Base-by-base conservation (phyloP, 257 asterid species). In the Verbascum thapsus region DNA sequence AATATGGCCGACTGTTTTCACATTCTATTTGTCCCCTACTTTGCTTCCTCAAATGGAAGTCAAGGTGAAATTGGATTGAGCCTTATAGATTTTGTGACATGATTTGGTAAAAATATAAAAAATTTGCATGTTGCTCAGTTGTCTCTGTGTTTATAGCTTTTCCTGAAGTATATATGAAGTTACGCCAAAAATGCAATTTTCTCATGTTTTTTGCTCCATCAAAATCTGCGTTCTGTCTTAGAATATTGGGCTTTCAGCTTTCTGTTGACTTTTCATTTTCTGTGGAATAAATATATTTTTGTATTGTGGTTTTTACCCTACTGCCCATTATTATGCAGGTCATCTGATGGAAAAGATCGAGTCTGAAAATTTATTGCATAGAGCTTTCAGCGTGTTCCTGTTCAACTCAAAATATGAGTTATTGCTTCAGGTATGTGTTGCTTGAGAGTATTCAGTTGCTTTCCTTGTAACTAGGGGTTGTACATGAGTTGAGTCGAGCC, bases 301-400 rank as follows among this genome's bases (percentile, higher is more conserved):
- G 19, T 45, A 0, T 4, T 37, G 7, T 42, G 17, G 11, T 69
- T 34, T 18, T 61, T 37, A 39, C 30, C 39, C 15, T 34, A 32
- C n/a, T n/a, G 1, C 61, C 26, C 11, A 53, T 16, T 57, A 55
- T 51, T 40, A 20, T 75, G 80, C 76, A 85, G 92, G 92, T 63
- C 92, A 85, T 72, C 73, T 85, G 72, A 79, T 79, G 88, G 88
- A 79, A 59, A 84, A 82, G 69, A 85, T 85, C 13, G 88, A 81
- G 71, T 66, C 86, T 7, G 77, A 75, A 63, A 81, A 85, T 59
- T 45, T 77, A 70, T 76, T 85, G 60, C 91, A 84, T 64, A 79
- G 91, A 72, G 91, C 91, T 68, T 84, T 84, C 74, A 84, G 91
- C 35, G 88, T 84, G 19, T 84, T 84, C 55, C 69, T 85, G 61